Conservation (phyloP, 345 rosid species). For the Nasturtium officinale region DNA sequence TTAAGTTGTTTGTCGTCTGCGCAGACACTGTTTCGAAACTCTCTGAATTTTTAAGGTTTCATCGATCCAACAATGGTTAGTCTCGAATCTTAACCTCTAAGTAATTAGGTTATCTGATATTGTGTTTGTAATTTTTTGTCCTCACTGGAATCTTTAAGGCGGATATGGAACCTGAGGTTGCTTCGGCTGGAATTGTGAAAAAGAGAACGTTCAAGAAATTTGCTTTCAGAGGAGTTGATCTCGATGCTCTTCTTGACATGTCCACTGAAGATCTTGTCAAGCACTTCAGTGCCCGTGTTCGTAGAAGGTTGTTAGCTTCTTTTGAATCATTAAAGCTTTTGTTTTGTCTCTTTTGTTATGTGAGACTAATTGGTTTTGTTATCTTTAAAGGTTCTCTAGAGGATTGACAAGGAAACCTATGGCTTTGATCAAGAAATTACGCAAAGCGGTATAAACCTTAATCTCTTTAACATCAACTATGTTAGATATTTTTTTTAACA, state of each 20-base stretch:
- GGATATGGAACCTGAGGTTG: slow-evolving; percentile 51
- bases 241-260: slow-evolving; percentile 76
- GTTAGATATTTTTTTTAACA: neutral
- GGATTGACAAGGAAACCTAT: slow-evolving; percentile 69
- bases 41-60: neutral
- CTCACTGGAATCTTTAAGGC: slow-evolving; percentile 37
- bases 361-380: neutral
- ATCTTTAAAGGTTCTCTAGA: slow-evolving; percentile 56
- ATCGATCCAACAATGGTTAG: slow-evolving; percentile 22
- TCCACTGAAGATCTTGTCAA: slow-evolving; percentile 71
- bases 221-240: slow-evolving; percentile 72
- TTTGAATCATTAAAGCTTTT: neutral
- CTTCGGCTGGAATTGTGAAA: slow-evolving; percentile 50
- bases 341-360: neutral
- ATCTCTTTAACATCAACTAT: neutral
- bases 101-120: neutral
- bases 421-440: slow-evolving; percentile 69
- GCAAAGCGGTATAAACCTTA: slow-evolving; percentile 52
- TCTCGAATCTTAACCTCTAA: neutral
- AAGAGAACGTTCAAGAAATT: slow-evolving; percentile 86
- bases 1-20: slow-evolving; percentile 24
- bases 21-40: slow-evolving; percentile 8
- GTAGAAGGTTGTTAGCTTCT: slow-evolving; percentile 57
- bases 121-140: neutral
- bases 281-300: slow-evolving; percentile 61